phyloP scores from a whole-genome alignment of 306 rosid genomes.

The Sicyos edulis region DNA sequence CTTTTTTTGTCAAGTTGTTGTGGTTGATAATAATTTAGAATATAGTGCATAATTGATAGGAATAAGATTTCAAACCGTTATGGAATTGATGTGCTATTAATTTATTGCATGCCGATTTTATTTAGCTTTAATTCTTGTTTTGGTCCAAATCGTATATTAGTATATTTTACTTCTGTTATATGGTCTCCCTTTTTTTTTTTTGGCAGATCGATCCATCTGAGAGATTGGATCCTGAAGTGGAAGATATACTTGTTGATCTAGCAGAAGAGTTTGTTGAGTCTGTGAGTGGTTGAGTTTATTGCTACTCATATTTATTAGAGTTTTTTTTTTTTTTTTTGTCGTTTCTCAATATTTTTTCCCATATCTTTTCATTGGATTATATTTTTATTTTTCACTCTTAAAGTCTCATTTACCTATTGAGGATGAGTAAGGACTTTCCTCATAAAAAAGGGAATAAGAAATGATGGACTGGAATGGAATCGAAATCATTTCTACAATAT shows the following conservation, averaged over 20 bases:
- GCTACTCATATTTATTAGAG: background rate
- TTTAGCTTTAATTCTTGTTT: background rate
- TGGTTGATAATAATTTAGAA: background rate
- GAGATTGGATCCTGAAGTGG: conserved; percentile 84
- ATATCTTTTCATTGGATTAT: background rate
- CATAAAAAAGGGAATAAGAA: background rate
- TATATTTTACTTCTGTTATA: background rate
- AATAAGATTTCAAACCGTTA: background rate
- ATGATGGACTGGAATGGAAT: background rate
- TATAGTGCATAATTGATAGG: background rate
- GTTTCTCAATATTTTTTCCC: background rate
- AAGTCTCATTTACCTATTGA: background rate
- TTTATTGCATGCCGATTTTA: background rate
- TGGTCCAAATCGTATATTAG: background rate
- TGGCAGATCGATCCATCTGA: conserved; percentile 74
- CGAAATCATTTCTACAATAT: background rate
- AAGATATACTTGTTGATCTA: conserved; percentile 75
- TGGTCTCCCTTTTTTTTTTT: background rate
- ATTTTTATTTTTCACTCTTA: background rate
- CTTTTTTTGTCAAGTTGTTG: background rate
- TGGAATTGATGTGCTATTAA: background rate
- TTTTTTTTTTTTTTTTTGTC: too few species aligned
- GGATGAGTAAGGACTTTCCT: background rate
- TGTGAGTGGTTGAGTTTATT: conserved; percentile 45
- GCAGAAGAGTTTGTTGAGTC: conserved; percentile 94